Evolutionary conservation across 805 yeast species (phyloP).

Genomic region (Candida krabiensis): DNA sequence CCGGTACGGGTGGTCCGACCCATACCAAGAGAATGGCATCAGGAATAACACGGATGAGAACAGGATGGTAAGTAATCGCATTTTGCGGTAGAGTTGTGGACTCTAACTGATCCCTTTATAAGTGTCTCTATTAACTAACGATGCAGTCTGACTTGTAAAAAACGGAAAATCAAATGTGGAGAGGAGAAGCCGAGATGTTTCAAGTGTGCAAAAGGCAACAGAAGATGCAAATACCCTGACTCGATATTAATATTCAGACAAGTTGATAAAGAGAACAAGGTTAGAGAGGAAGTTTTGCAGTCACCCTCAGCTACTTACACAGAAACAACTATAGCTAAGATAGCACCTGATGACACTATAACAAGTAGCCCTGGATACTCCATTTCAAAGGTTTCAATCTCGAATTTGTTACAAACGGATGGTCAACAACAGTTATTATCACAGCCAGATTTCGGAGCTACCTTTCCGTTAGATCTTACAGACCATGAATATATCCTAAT

Average conservation of each 20-base stretch:
- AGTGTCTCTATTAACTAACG: too few species aligned
- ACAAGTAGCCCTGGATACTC: too few species aligned
- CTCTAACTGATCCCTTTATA: too few species aligned
- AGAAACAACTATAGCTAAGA: neutral
- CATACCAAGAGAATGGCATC: slow-evolving; percentile 2
- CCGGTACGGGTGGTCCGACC: neutral
- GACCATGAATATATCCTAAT: slow-evolving; percentile 5
- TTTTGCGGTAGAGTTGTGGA: too few species aligned
- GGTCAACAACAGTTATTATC: neutral
- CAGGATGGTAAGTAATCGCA: slow-evolving; percentile 12
- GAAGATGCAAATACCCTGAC: slow-evolving; percentile 9
- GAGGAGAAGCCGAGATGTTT: slow-evolving; percentile 9
- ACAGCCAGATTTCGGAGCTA: neutral
- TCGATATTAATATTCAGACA: slow-evolving; percentile 3
- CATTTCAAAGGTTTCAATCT: slow-evolving; percentile 1
- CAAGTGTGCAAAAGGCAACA: slow-evolving; percentile 5
- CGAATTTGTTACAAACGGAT: slow-evolving; percentile 1
- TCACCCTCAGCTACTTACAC: neutral
- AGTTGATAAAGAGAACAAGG: neutral
- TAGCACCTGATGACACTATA: neutral
- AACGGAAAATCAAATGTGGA: slow-evolving; percentile 14
- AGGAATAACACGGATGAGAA: slow-evolving; percentile 6
- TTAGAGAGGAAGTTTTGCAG: neutral
- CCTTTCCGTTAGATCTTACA: slow-evolving; percentile 2
- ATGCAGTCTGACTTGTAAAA: slow-evolving; percentile 8